A percentile compares a stretch with the other conserved stretches of the same genome.
Evolutionary conservation across 352 stramenopile species (phyloP).

Genomic region (Globisporangium spiculum): DNA sequence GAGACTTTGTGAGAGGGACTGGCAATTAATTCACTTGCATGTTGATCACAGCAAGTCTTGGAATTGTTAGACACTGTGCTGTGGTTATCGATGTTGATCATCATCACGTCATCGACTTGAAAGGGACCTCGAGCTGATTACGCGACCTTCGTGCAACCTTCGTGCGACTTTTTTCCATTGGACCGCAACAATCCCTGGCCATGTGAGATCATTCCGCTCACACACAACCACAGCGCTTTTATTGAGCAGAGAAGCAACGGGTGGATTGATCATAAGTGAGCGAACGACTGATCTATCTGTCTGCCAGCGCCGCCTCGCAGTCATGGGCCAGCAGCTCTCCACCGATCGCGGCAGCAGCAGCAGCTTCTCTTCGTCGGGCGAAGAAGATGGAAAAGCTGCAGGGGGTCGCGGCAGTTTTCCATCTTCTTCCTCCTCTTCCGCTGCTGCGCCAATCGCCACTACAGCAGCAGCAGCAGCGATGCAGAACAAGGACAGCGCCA

Average conservation of each 20-base stretch:
- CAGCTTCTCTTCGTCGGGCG: neutral
- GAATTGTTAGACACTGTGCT: no score
- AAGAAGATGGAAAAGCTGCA: slow-evolving; percentile 13
- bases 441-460: neutral
- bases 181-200: neutral
- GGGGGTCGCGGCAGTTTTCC: slow-evolving; percentile 14
- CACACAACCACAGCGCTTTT: neutral
- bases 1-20: no score
- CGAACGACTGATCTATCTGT: neutral
- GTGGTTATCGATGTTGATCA: no score
- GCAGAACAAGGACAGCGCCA: neutral
- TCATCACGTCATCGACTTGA: neutral
- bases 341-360: slow-evolving; percentile 22
- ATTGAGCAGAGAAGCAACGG: neutral
- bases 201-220: neutral
- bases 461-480: neutral
- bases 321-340: slow-evolving; percentile 38
- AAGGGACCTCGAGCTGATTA: neutral
- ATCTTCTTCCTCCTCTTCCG: neutral
- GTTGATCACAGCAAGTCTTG: no score
- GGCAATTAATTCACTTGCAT: no score
- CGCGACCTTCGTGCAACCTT: neutral
- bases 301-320: neutral
- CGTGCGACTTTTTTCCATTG: neutral
- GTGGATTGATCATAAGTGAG: neutral